These are phyloP conservation scores for Xylaria longipes DNA, from an alignment of 495 filamentous ascomycete species.

Conservation along the genomic window DNA sequence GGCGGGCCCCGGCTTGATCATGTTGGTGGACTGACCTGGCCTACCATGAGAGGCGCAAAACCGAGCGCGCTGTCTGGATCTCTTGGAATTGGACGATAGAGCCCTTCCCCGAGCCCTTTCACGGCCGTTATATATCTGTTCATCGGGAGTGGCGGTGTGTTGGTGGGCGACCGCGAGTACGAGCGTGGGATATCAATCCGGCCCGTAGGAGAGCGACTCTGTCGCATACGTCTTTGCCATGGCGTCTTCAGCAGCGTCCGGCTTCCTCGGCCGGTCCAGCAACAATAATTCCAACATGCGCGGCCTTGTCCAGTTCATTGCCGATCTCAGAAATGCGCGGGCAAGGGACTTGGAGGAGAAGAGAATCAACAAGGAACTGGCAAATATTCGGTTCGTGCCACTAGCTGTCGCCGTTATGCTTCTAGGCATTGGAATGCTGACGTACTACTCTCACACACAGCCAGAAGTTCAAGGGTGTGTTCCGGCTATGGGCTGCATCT, in stretches of 20 bases:
- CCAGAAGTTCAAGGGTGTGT: conserved; percentile 78
- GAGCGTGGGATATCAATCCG: conserved; percentile 11
- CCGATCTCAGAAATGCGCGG: conserved; percentile 92
- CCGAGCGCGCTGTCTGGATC: conserved; percentile 38
- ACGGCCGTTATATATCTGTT: neutral
- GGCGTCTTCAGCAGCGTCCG: conserved; percentile 60
- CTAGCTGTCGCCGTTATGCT: conserved; percentile 8
- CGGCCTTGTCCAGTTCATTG: conserved; percentile 96
- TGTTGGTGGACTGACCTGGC: conserved; percentile 40
- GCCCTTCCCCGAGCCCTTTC: conserved; percentile 6
- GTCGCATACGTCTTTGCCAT: conserved; percentile 43
- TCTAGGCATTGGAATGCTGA: conserved; percentile 32
- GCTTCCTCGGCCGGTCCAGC: conserved; percentile 67
- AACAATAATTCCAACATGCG: conserved; percentile 76
- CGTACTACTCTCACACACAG: conserved; percentile 43
- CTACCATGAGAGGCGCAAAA: conserved; percentile 43
- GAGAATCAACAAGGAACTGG: conserved; percentile 98
- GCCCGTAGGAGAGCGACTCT: conserved; percentile 9
- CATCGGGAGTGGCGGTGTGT: conserved; percentile 24
- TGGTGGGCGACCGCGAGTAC: conserved; percentile 4
- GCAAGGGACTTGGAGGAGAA: conserved; percentile 98
- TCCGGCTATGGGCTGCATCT: conserved; percentile 12
- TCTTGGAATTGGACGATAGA: conserved; percentile 29
- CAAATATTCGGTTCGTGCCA: conserved; percentile 81
- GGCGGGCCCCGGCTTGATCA: conserved; percentile 32